A percentile compares a stretch with the other conserved stretches of the same genome.
These are phyloP conservation scores for Phoma sp. DNA, from an alignment of 2,329 filamentous ascomycete genomes.

Conservation along the genomic window DNA sequence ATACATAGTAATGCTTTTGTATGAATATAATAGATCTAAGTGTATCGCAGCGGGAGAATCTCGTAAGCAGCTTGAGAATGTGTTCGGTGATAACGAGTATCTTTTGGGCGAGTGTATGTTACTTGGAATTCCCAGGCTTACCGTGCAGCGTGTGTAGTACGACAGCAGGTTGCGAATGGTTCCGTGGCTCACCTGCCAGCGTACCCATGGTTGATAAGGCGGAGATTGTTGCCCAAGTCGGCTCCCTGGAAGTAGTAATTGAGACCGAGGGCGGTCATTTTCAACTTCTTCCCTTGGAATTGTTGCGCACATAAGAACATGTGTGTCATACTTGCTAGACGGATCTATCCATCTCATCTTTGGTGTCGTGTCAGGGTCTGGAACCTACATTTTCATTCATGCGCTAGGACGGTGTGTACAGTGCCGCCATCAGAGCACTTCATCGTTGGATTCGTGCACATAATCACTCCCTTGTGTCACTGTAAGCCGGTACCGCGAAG, in stretches of 20 bases:
- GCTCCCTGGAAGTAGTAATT: not conserved
- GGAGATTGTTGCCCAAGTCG: not conserved
- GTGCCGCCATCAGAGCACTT: not conserved
- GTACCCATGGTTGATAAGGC: not conserved
- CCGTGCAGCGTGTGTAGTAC: not conserved
- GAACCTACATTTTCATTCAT: not conserved
- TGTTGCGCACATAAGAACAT: not conserved
- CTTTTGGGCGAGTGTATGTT: not conserved
- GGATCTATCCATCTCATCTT: too few relatives aligned
- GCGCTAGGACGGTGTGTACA: not conserved
- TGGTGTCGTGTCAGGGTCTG: too few relatives aligned
- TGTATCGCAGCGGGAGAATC: not conserved
- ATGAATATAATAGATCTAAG: not conserved
- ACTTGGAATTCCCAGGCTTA: not conserved
- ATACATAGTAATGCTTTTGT: not conserved
- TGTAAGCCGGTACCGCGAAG: not conserved
- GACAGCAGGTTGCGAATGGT: not conserved
- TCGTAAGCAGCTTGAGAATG: not conserved
- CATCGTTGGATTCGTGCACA: not conserved
- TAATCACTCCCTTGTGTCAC: not conserved
- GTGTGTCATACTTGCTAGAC: too few relatives aligned
- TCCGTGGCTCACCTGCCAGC: not conserved
- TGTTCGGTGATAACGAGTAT: not conserved
- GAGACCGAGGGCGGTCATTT: not conserved
- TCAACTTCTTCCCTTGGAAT: too few relatives aligned